Percentiles rank a stretch among this genome's conserved stretches.
Evolutionary conservation across 2,329 filamentous ascomycete genomes (phyloP).

Genomic region (Botrytis squamosa): DNA sequence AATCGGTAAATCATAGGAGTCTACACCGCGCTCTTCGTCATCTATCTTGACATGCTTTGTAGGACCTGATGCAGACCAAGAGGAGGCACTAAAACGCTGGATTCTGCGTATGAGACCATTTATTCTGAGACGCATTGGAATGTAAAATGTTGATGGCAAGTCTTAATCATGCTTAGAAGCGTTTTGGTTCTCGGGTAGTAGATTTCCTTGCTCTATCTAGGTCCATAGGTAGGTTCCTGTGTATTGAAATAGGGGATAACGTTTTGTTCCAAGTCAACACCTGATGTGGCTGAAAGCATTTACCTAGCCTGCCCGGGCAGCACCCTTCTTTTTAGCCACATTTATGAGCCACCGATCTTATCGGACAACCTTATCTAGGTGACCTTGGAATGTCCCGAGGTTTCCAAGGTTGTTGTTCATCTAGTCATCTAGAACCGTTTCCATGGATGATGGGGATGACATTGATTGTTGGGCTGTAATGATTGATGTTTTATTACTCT

Average conservation of each 20-base stretch:
- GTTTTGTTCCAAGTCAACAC: neutral
- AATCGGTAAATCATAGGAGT: neutral
- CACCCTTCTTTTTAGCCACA: neutral
- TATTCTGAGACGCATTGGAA: conserved; percentile 20
- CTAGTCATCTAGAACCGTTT: neutral
- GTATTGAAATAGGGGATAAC: neutral
- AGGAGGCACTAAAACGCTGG: conserved; percentile 3
- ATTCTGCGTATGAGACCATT: conserved; percentile 9
- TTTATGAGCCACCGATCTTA: conserved; percentile 3
- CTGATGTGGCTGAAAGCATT: conserved; percentile 2
- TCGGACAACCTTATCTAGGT: neutral
- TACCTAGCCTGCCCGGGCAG: no score
- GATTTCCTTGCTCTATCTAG: neutral
- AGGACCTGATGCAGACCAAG: conserved; percentile 9
- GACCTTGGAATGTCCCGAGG: neutral
- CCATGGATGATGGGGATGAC: neutral
- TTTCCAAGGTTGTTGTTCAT: neutral
- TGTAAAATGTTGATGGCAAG: neutral
- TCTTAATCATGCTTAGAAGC: neutral
- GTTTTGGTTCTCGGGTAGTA: neutral
- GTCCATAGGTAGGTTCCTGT: neutral
- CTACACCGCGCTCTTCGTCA: conserved; percentile 33
- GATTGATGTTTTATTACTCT: neutral
- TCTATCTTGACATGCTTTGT: conserved; percentile 38
- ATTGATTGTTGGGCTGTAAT: neutral